Evolutionary conservation across 2,329 filamentous ascomycete genomes (phyloP), one percentile per base, ranked within the genome.

Genomic region (Aphanoascus verrucosus): DNA sequence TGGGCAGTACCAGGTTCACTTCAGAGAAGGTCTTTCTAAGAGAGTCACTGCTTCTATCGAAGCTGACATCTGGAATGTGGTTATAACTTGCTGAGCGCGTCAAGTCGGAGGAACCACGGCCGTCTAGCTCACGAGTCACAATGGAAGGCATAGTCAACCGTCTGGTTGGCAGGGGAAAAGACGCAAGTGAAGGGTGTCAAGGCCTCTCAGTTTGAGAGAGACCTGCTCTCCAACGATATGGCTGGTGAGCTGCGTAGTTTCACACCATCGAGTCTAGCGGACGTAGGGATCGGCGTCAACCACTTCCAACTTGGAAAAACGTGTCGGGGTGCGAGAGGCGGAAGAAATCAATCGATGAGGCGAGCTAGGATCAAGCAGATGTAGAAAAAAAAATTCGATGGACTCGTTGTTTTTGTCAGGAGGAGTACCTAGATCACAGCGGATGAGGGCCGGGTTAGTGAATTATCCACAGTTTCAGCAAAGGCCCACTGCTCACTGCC

Each of bases 41-140:
- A 43, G 65, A 64, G 48, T 70, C 62, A 4, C 66, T 59, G 38
- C 53, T 58, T 34, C 66, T 58, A 38, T 65, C 68, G 28, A 65
- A 61, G 28, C 68, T 57, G 15, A 72, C 63, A 28, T 62, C 66
- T 2, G 76, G 72, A n/a, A 82, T 64, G 58, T 77, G 74, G 45
- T 76, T 78, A 65, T 78, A 82, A 60, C 79, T 82, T 32, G 80
- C 79, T 46, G 79, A 75, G 54, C 78, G 74, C 28, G 74, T 73
- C 31, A 82, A 59, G 38, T 63, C 58, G 47, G 61, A 49, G 38
- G 55, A 55, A 50, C 53, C 51, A 14, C 49, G 48, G 41, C 54
- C 55, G 52, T 64, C 61, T 41, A 52, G 59, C 47, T 57, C 55
- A 34, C 64, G 62, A 46, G 59, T 49, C 28, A 60, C 58, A 52